Percentiles rank a stretch among this genome's conserved stretches.
These are phyloP conservation scores for Pseudozyma tsukubaensis DNA, from an alignment of 1,284 basidiomycete species.

Conservation along the genomic window DNA sequence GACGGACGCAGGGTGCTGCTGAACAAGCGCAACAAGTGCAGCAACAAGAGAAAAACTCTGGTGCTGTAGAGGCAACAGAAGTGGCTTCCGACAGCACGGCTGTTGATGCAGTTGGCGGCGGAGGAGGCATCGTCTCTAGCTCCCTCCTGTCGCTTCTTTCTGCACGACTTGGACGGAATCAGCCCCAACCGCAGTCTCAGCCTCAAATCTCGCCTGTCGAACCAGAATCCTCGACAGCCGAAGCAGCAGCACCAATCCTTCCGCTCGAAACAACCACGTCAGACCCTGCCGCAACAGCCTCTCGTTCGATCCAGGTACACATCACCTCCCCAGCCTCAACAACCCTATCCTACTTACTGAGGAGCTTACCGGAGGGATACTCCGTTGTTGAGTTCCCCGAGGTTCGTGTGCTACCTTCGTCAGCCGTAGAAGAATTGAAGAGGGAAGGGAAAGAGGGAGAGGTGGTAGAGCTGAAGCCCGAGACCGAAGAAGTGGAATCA, in stretches of 20 bases:
- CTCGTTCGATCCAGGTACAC: slow-evolving; percentile 11
- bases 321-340: slow-evolving; percentile 1
- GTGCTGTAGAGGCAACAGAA: background rate
- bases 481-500: background rate
- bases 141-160: slow-evolving; percentile 17
- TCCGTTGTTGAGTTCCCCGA: slow-evolving; percentile 29
- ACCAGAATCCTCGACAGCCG: no score
- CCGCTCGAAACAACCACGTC: background rate
- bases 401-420: slow-evolving; percentile 4
- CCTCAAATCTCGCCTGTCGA: background rate
- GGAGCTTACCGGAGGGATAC: slow-evolving; percentile 20
- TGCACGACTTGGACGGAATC: slow-evolving; percentile 14
- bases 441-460: background rate
- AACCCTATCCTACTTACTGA: slow-evolving; percentile 9
- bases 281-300: background rate
- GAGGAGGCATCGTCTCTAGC: slow-evolving; percentile 20
- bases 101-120: background rate
- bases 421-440: background rate
- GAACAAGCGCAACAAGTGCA: background rate
- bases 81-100: background rate
- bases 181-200: background rate
- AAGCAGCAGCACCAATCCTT: background rate
- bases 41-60: background rate
- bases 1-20: no score
- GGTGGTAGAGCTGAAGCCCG: background rate